Evolutionary conservation across 2,329 filamentous ascomycete genomes (phyloP).

Genomic region (Clarireedia homoeocarpa): DNA sequence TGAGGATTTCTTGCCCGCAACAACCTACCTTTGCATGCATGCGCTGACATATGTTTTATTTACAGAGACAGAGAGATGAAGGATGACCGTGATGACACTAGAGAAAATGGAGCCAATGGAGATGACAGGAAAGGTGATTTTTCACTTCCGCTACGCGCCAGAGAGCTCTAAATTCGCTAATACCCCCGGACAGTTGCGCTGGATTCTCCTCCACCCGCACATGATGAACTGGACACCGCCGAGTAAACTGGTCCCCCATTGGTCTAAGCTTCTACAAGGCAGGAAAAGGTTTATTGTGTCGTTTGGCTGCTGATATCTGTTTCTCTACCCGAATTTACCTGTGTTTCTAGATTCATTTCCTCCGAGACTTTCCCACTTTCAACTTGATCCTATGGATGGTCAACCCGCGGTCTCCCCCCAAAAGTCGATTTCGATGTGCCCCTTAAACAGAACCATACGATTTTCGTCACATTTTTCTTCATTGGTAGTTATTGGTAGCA

Average conservation of each 20-base stretch:
- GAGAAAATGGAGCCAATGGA: conserved; percentile 72
- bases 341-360: conserved; percentile 29
- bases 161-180: conserved; percentile 22
- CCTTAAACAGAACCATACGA: neutral
- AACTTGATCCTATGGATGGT: neutral
- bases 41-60: neutral
- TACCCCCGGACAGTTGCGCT: conserved; percentile 38
- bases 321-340: conserved; percentile 26
- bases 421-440: neutral
- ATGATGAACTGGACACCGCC: conserved; percentile 94
- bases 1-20: conserved; percentile 26
- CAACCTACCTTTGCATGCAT: neutral
- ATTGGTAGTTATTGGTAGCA: conserved; percentile 8
- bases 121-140: conserved; percentile 81
- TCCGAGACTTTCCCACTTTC: conserved; percentile 15
- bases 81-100: conserved; percentile 62
- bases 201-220: conserved; percentile 73
- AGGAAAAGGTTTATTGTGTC: conserved; percentile 23
- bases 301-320: conserved; percentile 23
- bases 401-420: neutral
- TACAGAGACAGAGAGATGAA: conserved; percentile 39
- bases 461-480: conserved; percentile 1
- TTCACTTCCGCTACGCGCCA: conserved; percentile 13
- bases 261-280: conserved; percentile 18
- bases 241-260: conserved; percentile 45